A percentile compares a stretch with the other conserved stretches of the same genome.
Evolutionary conservation across 208 protist genomes (phyloP).

Genomic region (Trypanosoma melophagium): DNA sequence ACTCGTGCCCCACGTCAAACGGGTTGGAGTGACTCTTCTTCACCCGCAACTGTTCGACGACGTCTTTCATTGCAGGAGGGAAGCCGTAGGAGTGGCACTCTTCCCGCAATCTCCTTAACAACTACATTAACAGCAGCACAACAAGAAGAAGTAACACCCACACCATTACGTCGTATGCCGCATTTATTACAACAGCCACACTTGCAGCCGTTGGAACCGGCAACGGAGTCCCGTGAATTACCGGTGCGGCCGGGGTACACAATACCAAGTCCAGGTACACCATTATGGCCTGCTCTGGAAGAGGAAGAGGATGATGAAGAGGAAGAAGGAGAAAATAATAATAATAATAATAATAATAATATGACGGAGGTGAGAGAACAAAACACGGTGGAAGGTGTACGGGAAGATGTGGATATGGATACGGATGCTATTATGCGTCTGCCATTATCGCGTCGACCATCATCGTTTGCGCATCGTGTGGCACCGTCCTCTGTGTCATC

Average conservation of each 20-base stretch:
- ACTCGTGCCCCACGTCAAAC: conserved; percentile 3
- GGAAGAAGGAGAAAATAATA: conserved; percentile 15
- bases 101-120: background rate
- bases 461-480: conserved; percentile 1
- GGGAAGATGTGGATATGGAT: background rate
- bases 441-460: conserved; percentile 14
- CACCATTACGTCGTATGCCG: conserved; percentile 6
- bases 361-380: conserved; percentile 25
- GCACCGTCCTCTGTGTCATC: background rate
- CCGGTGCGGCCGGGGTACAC: conserved; percentile 42
- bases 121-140: no score
- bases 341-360: background rate
- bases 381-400: background rate
- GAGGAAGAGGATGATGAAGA: conserved; percentile 22
- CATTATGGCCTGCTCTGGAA: conserved; percentile 54
- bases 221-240: conserved; percentile 57
- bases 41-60: conserved; percentile 13
- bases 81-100: conserved; percentile 4
- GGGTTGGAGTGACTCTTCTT: background rate
- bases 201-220: conserved; percentile 25
- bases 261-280: conserved; percentile 55
- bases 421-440: conserved; percentile 25
- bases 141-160: background rate
- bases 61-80: conserved; percentile 23
- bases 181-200: conserved; percentile 6